Evolutionary conservation across 2,329 filamentous ascomycete species (phyloP).

Genomic region (Incumbomyces delicatus): DNA sequence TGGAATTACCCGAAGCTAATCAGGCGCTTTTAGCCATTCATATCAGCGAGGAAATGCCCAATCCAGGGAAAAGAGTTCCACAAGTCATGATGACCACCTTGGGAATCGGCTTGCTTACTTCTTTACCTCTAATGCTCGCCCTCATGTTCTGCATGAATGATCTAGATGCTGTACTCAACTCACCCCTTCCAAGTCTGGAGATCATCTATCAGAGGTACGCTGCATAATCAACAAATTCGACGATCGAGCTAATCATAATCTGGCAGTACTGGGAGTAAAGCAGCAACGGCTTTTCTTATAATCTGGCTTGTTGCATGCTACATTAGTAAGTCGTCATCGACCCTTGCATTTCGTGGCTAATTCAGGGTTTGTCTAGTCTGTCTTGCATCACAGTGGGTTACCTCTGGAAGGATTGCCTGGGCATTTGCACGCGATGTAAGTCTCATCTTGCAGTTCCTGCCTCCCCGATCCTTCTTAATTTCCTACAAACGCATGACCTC

Average conservation of each 20-base stretch:
- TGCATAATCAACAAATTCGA: no score
- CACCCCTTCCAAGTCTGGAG: constrained; percentile 15
- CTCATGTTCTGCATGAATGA: constrained; percentile 17
- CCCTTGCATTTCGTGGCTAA: constrained; percentile 18
- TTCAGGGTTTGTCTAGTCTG: constrained; percentile 7
- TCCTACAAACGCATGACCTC: no score
- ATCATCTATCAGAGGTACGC: constrained; percentile 19
- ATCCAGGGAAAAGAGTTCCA: constrained; percentile 25
- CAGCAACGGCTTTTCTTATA: constrained; percentile 15
- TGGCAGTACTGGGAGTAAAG: constrained; percentile 8
- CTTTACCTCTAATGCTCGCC: constrained; percentile 13
- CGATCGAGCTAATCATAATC: no score
- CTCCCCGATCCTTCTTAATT: no score
- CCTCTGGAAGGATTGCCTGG: constrained; percentile 22
- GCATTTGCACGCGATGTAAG: constrained; percentile 21
- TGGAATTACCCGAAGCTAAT: no score
- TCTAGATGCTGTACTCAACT: constrained; percentile 8
- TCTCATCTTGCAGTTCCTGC: no score
- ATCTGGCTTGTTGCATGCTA: constrained; percentile 21
- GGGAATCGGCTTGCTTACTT: constrained; percentile 26
- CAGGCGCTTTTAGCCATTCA: no score
- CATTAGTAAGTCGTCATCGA: no score
- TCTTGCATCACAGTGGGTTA: neutral
- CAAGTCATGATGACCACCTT: constrained; percentile 27
- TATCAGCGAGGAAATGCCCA: constrained; percentile 29